Evolutionary conservation across 257 asterid genomes (phyloP), one percentile per base, ranked within the genome.

Genomic region (Solanum phureja): DNA sequence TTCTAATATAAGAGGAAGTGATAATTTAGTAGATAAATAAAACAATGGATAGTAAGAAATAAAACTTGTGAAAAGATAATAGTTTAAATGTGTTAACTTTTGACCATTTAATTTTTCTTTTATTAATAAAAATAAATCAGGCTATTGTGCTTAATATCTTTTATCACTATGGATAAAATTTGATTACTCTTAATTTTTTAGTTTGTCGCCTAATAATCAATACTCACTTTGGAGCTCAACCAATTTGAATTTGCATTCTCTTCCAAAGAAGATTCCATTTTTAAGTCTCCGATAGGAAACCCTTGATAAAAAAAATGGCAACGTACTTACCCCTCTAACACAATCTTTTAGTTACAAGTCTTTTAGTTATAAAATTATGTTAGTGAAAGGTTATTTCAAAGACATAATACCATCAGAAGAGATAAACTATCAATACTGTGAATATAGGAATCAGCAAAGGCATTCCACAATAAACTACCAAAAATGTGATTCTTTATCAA

Each of bases 271-370:
- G 40, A 18, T 16, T 33, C 5, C 0, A 72, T 72, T 72, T 18
- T 34, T 3, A 72, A 72, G 16, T 1, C 24, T 33, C 4, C 0
- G 1, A 72, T 34, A 1, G 0, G 2, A 34, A 2, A 10, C 1
- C 13, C 12, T 72, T 14, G 3, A 9, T 11, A 3, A 31, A 34
- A 31, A 34, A 29, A 71, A 6, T 9, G 11, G 1, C 11, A 4
- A 0, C 1, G 10, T 72, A 73, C 4, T 35, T 34, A 73, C 4
- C 18, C 24, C 1, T 4, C 2, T 1, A 35, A 3, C 2, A 71
- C 40, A 3, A 13, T 18, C 16, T 19, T 16, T 33, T 34, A 34
- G 35, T 34, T 34, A 34, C 35, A 34, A 34, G 35, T 34, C 35
- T 34, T 34, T 34, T 34, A 34, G 35, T 19, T 3, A 35, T 73